Evolutionary conservation across 208 protist species (phyloP).

Genomic region (Acanthamoeba polyphaga): DNA sequence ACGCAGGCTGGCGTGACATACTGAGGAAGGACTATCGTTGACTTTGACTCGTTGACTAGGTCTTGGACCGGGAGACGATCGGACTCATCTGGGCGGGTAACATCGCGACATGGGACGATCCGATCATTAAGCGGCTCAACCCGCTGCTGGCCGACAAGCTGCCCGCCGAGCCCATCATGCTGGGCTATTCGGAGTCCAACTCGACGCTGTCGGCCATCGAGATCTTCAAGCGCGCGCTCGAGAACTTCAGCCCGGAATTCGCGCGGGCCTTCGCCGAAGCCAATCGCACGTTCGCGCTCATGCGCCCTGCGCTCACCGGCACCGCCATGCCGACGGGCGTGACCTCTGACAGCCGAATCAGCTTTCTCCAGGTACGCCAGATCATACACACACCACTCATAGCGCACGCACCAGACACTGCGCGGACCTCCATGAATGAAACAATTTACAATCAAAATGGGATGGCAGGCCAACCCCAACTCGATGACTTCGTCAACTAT

Average conservation of each 20-base stretch:
- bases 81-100: background rate
- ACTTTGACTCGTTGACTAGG: background rate
- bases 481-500: slow-evolving; percentile 8
- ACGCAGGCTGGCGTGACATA: background rate
- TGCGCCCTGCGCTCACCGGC: background rate
- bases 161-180: background rate
- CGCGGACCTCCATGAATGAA: too few species aligned
- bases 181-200: background rate
- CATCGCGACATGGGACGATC: background rate
- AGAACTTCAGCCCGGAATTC: slow-evolving; percentile 18
- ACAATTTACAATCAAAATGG: too few species aligned
- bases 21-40: too few species aligned
- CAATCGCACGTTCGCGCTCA: background rate
- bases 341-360: background rate
- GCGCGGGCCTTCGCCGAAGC: background rate
- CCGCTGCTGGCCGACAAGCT: slow-evolving; percentile 8
- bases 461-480: background rate
- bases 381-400: background rate
- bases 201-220: background rate
- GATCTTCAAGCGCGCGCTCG: slow-evolving; percentile 1
- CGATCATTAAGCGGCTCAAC: background rate
- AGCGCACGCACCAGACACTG: too few species aligned
- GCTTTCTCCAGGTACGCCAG: background rate
- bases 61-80: background rate
- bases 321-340: background rate